Evolutionary conservation across 202 grass and related monocot genomes (phyloP), one percentile per base, ranked within the genome.

Genomic region (Zoysia matrella): DNA sequence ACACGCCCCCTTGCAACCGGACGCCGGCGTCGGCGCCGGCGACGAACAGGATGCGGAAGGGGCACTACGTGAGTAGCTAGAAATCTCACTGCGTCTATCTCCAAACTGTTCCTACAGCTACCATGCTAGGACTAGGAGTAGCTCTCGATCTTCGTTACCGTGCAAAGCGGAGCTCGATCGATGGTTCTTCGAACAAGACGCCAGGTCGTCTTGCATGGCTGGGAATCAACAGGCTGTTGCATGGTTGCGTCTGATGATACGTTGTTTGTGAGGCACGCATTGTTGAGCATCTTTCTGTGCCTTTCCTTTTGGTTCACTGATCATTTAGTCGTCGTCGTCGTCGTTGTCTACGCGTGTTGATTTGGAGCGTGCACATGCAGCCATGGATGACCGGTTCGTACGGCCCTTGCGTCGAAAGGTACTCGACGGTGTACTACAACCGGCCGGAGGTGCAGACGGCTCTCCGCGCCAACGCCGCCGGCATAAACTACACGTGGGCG

Each of bases 381-480:
- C 52, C 11, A 47, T 18, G 50, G 94, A 88, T 94, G 86, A 83
- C 60, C 8, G 85, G 90, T 70, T 70, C 79, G 41, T 93, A 97
- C 73, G 95, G 94, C 78, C 92, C 92, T 7, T 97, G 95, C 90
- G 89, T 88, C 10, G 82, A 82, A 14, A 80, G 14, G 2, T 89
- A 97, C 72, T 86, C 92, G 6, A 93, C 11, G 8, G 48, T 58
- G 30, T 94, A 97, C 68, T 97, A 91, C 65, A 94, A 97, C 60
- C 78, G 39, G 40, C 86, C 60, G 49, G 89, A 90, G 50, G 95
- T 97, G 81, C 95, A 97, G 43, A 84, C 16, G 22, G 95, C 92
- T 39, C 90, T 94, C 69, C 95, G 93, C 74, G 95, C 95, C 69
- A 97, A 97, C 78, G 69, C 85, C 46, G 92, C 88, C 13, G 12